Evolutionary conservation across 768 basidiomycete species (phyloP).

Genomic region (Cystofilobasidium ferigula): DNA sequence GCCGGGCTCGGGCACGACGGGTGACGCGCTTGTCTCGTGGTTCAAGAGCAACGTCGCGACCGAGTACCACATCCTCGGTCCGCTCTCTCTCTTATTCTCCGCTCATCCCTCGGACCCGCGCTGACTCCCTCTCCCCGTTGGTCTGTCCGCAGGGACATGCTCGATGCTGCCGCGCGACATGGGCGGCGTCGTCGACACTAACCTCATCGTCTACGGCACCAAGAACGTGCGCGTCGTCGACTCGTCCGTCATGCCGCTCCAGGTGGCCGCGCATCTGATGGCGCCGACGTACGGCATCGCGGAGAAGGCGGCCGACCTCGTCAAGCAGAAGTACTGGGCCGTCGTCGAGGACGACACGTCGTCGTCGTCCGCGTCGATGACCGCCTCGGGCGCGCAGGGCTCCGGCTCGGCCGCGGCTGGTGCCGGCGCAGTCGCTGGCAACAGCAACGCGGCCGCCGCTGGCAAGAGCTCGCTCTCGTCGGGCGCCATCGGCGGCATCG

Average conservation of each 20-base stretch:
- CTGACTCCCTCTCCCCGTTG: neutral
- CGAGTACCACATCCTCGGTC: constrained; percentile 46
- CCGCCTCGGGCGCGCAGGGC: neutral
- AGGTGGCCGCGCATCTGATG: constrained; percentile 31
- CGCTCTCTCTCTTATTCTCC: too few species aligned
- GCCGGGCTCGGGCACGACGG: constrained; percentile 5
- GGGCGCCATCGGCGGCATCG: constrained; percentile 19
- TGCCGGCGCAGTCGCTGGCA: neutral
- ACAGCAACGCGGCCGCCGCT: neutral
- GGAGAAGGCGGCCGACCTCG: constrained; percentile 45
- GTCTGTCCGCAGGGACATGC: constrained; percentile 39
- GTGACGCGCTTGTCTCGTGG: constrained; percentile 5
- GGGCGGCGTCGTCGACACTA: constrained; percentile 51
- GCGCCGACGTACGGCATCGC: constrained; percentile 43
- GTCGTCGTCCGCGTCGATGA: neutral
- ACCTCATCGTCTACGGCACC: constrained; percentile 50
- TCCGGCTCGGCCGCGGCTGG: neutral
- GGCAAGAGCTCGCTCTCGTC: constrained; percentile 6
- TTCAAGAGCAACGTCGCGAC: constrained; percentile 33
- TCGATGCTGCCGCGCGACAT: constrained; percentile 49
- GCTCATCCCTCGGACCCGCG: neutral
- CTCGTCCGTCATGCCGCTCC: constrained; percentile 46
- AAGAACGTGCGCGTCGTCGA: constrained; percentile 53
- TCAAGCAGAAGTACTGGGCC: constrained; percentile 19
- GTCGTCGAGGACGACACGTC: neutral